Evolutionary conservation across 1,139 yeast species (phyloP).

Genomic region (Wickerhamomyces sp.): DNA sequence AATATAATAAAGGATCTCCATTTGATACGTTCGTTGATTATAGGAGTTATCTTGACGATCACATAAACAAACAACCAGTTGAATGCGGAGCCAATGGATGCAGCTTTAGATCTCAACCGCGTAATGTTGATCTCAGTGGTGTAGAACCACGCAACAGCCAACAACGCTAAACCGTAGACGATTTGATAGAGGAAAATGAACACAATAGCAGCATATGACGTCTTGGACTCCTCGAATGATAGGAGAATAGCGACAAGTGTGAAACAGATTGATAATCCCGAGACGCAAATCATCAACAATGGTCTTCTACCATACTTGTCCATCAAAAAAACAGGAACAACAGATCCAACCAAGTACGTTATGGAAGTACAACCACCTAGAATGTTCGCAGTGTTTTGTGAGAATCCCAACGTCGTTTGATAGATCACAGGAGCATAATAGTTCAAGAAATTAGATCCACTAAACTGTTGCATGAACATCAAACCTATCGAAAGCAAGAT

Average conservation of each 20-base stretch:
- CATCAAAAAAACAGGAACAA: slow-evolving; percentile 55
- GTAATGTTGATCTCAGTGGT: slow-evolving; percentile 40
- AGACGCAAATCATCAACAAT: slow-evolving; percentile 25
- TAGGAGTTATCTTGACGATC: slow-evolving; percentile 44
- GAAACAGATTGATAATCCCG: slow-evolving; percentile 37
- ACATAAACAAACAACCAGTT: slow-evolving; percentile 46
- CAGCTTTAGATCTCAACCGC: slow-evolving; percentile 37
- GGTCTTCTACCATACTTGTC: slow-evolving; percentile 65
- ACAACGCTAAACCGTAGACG: slow-evolving; percentile 34
- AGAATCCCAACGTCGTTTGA: slow-evolving; percentile 45
- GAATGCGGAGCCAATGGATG: slow-evolving; percentile 43
- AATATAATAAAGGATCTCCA: slow-evolving; percentile 40
- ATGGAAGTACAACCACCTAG: slow-evolving; percentile 66
- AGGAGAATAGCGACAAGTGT: slow-evolving; percentile 33
- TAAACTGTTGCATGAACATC: slow-evolving; percentile 48
- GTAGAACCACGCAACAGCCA: slow-evolving; percentile 40
- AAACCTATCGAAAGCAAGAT: slow-evolving; percentile 56
- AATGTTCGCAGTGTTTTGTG: slow-evolving; percentile 46
- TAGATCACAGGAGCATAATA: slow-evolving; percentile 62
- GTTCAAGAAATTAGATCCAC: slow-evolving; percentile 65
- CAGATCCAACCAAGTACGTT: slow-evolving; percentile 56
- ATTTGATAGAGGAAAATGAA: slow-evolving; percentile 41
- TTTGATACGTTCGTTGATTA: slow-evolving; percentile 35
- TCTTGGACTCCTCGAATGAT: slow-evolving; percentile 25
- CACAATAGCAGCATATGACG: slow-evolving; percentile 42